Percentiles rank a stretch among this genome's conserved stretches.
These are phyloP conservation scores for Mrakia hoshinonis DNA, from an alignment of 768 basidiomycete genomes.

Conservation along the genomic window DNA sequence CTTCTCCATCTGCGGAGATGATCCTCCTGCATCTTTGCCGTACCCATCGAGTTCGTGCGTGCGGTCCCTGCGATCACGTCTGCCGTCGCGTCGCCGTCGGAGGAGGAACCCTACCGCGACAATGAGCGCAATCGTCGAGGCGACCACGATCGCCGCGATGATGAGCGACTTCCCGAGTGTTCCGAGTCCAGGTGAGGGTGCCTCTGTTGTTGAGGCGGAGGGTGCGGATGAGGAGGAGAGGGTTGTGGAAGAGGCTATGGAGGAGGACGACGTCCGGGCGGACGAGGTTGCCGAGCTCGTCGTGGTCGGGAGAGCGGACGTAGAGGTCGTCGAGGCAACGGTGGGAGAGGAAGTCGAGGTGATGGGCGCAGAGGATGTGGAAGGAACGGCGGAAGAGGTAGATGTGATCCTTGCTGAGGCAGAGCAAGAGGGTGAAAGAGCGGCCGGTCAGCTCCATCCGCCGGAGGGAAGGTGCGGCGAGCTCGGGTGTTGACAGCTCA, in stretches of 20 bases:
- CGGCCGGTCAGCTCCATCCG: neutral
- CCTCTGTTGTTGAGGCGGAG: neutral
- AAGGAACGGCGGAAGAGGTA: neutral
- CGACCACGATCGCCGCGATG: slow-evolving; percentile 17
- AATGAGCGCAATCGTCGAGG: slow-evolving; percentile 1
- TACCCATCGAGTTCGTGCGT: slow-evolving; percentile 13
- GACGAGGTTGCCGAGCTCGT: neutral
- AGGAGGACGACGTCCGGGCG: slow-evolving; percentile 1
- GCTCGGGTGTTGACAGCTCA: neutral
- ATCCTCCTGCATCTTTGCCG: neutral
- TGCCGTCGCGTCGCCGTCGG: slow-evolving; percentile 17
- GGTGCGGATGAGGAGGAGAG: slow-evolving; percentile 11
- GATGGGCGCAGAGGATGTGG: neutral
- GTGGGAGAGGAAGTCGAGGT: neutral
- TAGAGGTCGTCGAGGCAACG: neutral
- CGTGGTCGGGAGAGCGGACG: neutral
- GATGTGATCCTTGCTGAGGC: neutral
- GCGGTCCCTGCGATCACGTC: neutral
- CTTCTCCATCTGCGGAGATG: neutral
- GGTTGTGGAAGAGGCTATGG: neutral
- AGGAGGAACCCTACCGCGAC: slow-evolving; percentile 21
- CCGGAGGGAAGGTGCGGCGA: neutral
- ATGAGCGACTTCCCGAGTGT: slow-evolving; percentile 14
- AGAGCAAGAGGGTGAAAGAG: neutral
- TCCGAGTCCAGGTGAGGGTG: slow-evolving; percentile 2